Conservation (phyloP, 306 rosid genomes). For the Pachyrhizus erosus region DNA sequence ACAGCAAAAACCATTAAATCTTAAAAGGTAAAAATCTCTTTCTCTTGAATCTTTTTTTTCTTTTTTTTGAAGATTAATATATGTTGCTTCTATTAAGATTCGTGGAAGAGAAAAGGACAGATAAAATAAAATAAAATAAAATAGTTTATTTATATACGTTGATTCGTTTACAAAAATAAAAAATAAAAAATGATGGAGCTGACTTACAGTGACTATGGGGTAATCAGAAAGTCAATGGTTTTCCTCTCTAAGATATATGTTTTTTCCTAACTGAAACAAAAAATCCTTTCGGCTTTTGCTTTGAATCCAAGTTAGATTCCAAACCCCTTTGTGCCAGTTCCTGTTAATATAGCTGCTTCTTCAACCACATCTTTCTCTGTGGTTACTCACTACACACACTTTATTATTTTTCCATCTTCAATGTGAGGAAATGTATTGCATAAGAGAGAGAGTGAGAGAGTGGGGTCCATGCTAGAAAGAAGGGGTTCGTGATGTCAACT, state of each 20-base stretch:
- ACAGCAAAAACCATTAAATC: constrained; percentile 31
- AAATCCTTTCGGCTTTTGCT: background rate
- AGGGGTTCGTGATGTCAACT: constrained; percentile 50
- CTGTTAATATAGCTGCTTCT: constrained; percentile 24
- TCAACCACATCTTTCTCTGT: constrained; percentile 31
- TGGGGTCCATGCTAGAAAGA: constrained; percentile 45
- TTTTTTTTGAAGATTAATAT: background rate
- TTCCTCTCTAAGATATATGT: background rate
- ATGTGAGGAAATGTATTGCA: background rate
- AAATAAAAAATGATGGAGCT: constrained; percentile 41
- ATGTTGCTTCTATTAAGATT: background rate
- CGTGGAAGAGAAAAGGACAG: constrained; percentile 64
- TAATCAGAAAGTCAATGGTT: constrained; percentile 55
- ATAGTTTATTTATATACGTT: background rate
- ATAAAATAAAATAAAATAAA: background rate
- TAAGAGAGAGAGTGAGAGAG: background rate
- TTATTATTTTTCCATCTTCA: background rate
- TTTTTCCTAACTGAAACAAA: background rate
- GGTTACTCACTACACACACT: background rate
- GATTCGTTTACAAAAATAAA: background rate
- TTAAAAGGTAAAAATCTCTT: background rate
- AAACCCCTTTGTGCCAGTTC: background rate
- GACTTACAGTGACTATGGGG: constrained; percentile 50
- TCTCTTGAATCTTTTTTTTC: background rate
- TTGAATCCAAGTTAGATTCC: constrained; percentile 17